Evolutionary conservation across 345 rosid species (phyloP), one percentile per base, ranked within the genome.

Genomic region (Acer yangbiense): DNA sequence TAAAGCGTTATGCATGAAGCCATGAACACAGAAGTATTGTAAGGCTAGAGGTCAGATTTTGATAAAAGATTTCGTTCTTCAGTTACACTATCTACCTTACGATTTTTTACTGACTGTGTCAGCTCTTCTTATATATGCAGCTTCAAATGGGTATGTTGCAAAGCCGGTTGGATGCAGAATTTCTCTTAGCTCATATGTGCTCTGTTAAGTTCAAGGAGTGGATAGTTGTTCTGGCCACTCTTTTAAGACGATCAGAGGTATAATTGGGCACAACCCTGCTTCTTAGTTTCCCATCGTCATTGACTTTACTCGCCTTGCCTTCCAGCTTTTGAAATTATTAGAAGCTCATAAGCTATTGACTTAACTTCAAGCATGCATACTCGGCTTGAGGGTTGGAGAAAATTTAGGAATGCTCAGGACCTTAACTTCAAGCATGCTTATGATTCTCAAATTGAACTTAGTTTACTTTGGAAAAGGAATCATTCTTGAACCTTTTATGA

Each of bases 181-280:
- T 94, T 82, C 94, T 96, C 63, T 80, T 96, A 89, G 97, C 98
- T 81, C 97, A 96, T 82, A 92, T 96, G 99, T 96, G 99, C 80
- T 96, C 98, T 7, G 97, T 94, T 60, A 96, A 96, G 88, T 96
- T 94, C 85, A 96, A 94, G 85, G 98, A 96, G 80, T 96, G 99
- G 99, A 94, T 96, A 76, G 98, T 96, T 83, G 97, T 94, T 77
- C 90, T 96, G 43, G 98, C 99, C 64, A 96, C 99, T 21, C 98
- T 94, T 16, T 84, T 94, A 79, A 89, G 95, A 86, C 87, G 97
- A 21, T 84, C 95, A 1, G 98, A 96, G 97, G 99, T 95, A 87
- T 52, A 32, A 55, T 77, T 79, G 50, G 2, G 76, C 52, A 1
- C 23, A 48, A 72, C 64, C 46, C n/a, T 71, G 27, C 54, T 63